These are phyloP conservation scores for Fomitopsis betulina DNA, from an alignment of 1,284 basidiomycete genomes.

Conservation along the genomic window DNA sequence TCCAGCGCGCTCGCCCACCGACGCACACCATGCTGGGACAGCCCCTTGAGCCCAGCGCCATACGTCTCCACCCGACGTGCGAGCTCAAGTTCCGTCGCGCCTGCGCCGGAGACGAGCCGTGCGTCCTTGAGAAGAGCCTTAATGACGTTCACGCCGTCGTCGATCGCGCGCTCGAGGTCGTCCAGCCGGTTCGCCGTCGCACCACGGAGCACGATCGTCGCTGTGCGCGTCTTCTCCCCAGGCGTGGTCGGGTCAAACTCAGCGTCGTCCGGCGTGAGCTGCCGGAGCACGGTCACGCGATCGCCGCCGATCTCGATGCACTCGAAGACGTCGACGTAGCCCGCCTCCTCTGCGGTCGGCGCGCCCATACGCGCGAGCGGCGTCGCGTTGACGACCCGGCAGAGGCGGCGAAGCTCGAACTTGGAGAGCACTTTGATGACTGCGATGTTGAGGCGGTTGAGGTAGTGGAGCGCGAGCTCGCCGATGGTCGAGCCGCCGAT, in stretches of 20 bases:
- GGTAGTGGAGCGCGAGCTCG: conserved; percentile 96
- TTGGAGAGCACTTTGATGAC: conserved; percentile 98
- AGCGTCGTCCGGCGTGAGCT: conserved; percentile 60
- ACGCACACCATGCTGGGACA: conserved; percentile 93
- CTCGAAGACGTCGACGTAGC: conserved; percentile 92
- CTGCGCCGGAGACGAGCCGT: conserved; percentile 90
- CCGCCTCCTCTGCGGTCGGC: conserved; percentile 95
- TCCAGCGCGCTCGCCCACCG: conserved; percentile 89
- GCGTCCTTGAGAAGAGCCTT: conserved; percentile 91
- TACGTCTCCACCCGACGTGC: conserved; percentile 81
- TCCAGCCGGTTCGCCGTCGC: conserved; percentile 95
- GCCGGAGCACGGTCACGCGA: conserved; percentile 94
- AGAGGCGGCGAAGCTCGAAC: conserved; percentile 93
- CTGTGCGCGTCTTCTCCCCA: conserved; percentile 76
- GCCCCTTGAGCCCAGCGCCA: conserved; percentile 85
- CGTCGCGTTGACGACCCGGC: conserved; percentile 94
- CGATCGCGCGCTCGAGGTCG: conserved; percentile 91
- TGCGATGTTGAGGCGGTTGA: conserved; percentile 90
- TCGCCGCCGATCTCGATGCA: conserved; percentile 97
- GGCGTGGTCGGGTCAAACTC: conserved; percentile 43
- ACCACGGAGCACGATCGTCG: conserved; percentile 94
- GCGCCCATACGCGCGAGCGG: conserved; percentile 95
- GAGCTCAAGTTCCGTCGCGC: conserved; percentile 91
- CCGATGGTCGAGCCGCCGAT: conserved; percentile 92
- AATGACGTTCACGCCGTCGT: conserved; percentile 97